phyloP scores from a whole-genome alignment of 495 filamentous ascomycete species.

The Lindgomyces ingoldianus region DNA sequence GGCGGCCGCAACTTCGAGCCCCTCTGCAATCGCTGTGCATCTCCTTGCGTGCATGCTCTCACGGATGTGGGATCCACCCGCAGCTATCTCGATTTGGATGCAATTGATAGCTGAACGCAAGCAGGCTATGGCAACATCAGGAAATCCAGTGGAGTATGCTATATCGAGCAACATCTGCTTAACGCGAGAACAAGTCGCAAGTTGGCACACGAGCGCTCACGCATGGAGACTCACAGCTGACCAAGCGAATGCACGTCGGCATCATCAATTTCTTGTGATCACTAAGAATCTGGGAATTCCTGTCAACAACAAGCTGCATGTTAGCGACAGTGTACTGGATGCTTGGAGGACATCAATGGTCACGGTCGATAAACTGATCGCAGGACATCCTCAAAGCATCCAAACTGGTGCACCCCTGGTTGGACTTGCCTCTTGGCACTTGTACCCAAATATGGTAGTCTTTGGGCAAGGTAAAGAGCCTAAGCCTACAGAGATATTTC shows the following conservation, averaged over 20 bases:
- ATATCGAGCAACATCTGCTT: no score
- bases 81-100: slow-evolving; percentile 1
- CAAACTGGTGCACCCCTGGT: not conserved
- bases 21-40: not conserved
- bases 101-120: not conserved
- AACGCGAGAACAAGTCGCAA: not conserved
- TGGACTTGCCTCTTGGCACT: not conserved
- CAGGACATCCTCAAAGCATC: not conserved
- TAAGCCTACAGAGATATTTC: no score
- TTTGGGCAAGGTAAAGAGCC: not conserved
- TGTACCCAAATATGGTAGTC: slow-evolving; percentile 3
- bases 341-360: not conserved
- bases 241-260: not conserved
- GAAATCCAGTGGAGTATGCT: no score
- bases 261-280: slow-evolving; percentile 1
- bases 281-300: not conserved
- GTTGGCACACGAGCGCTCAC: slow-evolving; percentile 2
- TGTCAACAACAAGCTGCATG: not conserved
- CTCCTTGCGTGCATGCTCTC: slow-evolving; percentile 8
- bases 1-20: not conserved
- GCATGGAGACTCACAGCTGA: not conserved
- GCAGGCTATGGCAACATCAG: no score
- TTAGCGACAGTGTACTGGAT: not conserved
- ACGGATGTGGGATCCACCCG: not conserved
- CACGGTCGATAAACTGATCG: not conserved